Percentiles rank a stretch among this genome's conserved stretches.
Evolutionary conservation across 257 asterid genomes (phyloP).

Genomic region (Pogostemon cablin): DNA sequence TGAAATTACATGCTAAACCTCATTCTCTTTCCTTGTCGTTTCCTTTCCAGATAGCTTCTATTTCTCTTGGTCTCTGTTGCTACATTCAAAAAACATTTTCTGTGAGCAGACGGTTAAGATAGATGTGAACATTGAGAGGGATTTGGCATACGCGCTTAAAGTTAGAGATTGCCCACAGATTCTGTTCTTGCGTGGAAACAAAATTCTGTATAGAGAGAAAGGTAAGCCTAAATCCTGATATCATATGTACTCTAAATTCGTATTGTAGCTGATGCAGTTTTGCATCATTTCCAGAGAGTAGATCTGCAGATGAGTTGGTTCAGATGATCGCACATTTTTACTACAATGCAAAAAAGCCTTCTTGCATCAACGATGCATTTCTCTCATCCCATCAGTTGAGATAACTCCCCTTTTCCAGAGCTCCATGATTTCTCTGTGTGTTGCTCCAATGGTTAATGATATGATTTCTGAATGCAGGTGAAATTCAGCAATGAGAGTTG

Average conservation of each 20-base stretch:
- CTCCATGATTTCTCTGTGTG: background rate
- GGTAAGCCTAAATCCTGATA: constrained; percentile 40
- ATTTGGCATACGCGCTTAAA: constrained; percentile 91
- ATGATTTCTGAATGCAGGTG: constrained; percentile 15
- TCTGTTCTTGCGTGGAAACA: constrained; percentile 83
- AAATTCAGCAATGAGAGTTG: background rate
- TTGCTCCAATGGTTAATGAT: background rate
- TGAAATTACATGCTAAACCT: constrained; percentile 28
- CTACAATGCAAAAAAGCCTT: constrained; percentile 80
- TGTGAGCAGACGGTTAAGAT: constrained; percentile 77
- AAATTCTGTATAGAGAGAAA: constrained; percentile 76
- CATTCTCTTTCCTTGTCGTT: background rate
- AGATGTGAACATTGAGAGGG: constrained; percentile 87
- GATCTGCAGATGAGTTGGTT: constrained; percentile 79
- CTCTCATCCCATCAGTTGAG: constrained; percentile 37
- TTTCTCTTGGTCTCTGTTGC: background rate
- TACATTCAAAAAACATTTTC: background rate
- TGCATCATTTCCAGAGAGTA: constrained; percentile 51
- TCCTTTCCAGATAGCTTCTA: background rate
- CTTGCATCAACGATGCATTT: constrained; percentile 51
- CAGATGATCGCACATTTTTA: constrained; percentile 90
- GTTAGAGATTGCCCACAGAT: constrained; percentile 87
- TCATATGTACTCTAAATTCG: constrained; percentile 5
- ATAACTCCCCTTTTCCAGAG: constrained; percentile 27
- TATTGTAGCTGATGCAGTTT: constrained; percentile 11